A percentile compares a stretch with the other conserved stretches of the same genome.
Evolutionary conservation across 2,329 filamentous ascomycete genomes (phyloP).

Genomic region (Nigrospora osmanthi): DNA sequence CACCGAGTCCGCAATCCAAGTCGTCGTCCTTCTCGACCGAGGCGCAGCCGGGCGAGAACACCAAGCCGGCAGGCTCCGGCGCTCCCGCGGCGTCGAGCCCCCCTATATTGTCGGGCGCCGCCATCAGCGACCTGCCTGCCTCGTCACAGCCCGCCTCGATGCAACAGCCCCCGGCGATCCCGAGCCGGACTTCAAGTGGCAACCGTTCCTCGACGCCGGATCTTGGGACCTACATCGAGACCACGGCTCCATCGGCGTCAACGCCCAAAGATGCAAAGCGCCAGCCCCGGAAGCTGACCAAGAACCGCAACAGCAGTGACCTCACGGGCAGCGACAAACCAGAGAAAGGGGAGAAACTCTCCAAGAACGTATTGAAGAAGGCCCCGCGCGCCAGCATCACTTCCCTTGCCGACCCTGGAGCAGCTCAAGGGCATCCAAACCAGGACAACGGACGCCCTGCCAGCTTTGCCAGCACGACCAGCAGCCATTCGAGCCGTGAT

Average conservation of each 20-base stretch:
- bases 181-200: constrained; percentile 25
- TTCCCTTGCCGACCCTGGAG: constrained; percentile 6
- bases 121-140: no score
- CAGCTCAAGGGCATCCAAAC: background rate
- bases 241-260: constrained; percentile 7
- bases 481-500: background rate
- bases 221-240: constrained; percentile 13
- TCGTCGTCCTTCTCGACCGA: no score
- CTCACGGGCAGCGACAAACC: constrained; percentile 6
- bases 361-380: constrained; percentile 27
- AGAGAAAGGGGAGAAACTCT: constrained; percentile 18
- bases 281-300: constrained; percentile 33
- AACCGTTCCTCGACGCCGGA: constrained; percentile 21
- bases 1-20: constrained; percentile 13
- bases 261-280: constrained; percentile 10
- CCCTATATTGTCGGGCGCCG: no score
- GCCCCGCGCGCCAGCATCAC: constrained; percentile 22
- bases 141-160: constrained; percentile 8
- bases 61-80: no score
- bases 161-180: constrained; percentile 9
- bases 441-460: background rate
- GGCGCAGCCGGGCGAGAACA: no score
- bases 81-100: no score
- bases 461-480: constrained; percentile 2
- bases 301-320: constrained; percentile 29